Base-by-base conservation (phyloP, 352 stramenopile genomes). In the Blastocystis hominis region DNA sequence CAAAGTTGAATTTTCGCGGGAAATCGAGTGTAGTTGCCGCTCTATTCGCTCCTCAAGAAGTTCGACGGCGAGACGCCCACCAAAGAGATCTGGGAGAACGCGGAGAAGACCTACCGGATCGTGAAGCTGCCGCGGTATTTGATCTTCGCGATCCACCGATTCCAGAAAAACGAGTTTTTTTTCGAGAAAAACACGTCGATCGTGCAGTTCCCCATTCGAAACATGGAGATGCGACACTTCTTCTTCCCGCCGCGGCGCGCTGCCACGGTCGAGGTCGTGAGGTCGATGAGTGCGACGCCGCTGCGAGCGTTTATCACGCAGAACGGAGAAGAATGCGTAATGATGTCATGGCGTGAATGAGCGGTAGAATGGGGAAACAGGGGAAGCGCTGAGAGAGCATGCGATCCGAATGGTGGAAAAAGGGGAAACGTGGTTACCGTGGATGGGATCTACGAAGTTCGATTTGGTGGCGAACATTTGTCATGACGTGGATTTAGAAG, bases 171-270 rank as follows among this genome's bases (percentile, higher is more conserved):
- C 91, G 95, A 96, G 68, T 99, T 98, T 88, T 97, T 96, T 78
- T 92, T 94, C 0, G 97, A 99, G 91, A 99, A 99, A 91, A 99
- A 99, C 90, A 95, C 95, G 38, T 98, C 96, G 9, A 98, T 99
- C 91, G 96, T 99, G 6, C 97, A 97, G 46, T 98, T 99, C 88
- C 96, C 96, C 3, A 94, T 99, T 42, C 98, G 98, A 90, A 98
- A 98, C 90, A 91, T 99, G 24, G 96, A 99, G 90, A 90, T 99
- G 56, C 92, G 91, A 7, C 92, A 97, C 66, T 96, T 95, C 88
- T 70, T 96, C 47, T 91, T 92, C 62, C 88, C 93, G 42, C 90
- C 44, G 0, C n/a, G 38, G 2, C 46, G 24, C 17, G 44, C 46
- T 30, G 54, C 64, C 3, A 38, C 80, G 1, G 17, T 17, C 36